Conservation (phyloP, 140 eudicot genomes). For the Erigeron philadelphicus region DNA sequence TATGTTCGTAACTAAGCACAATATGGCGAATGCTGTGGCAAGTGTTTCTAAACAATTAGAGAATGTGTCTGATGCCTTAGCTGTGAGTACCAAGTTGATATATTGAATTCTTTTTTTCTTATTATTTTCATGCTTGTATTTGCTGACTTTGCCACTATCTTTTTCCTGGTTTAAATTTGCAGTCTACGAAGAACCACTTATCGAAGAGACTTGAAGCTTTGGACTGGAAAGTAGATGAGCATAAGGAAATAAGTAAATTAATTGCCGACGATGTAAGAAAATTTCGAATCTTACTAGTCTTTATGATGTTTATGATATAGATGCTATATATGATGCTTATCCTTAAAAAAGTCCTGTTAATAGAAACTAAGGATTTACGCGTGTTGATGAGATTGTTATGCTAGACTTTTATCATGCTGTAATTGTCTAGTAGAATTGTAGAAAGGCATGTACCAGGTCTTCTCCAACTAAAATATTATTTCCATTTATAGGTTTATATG, state of each 20-base stretch:
- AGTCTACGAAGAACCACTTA: slow-evolving; percentile 79
- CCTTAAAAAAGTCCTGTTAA: neutral
- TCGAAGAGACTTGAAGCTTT: slow-evolving; percentile 71
- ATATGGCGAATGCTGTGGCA: slow-evolving; percentile 89
- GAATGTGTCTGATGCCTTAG: slow-evolving; percentile 65
- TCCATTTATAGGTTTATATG: neutral
- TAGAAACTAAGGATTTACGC: neutral
- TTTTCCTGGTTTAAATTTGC: slow-evolving; percentile 13
- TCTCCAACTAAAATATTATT: neutral
- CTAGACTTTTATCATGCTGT: neutral
- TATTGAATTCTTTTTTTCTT: slow-evolving; percentile 2
- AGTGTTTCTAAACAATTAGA: slow-evolving; percentile 84
- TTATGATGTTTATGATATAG: slow-evolving; percentile 10
- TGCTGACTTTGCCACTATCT: neutral
- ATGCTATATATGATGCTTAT: neutral
- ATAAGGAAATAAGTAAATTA: slow-evolving; percentile 58
- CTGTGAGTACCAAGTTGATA: slow-evolving; percentile 40
- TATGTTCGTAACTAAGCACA: slow-evolving; percentile 81
- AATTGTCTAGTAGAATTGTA: neutral
- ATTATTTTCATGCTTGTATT: slow-evolving; percentile 8
- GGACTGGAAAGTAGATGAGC: slow-evolving; percentile 93
- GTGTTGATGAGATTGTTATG: neutral
- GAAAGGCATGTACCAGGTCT: neutral
- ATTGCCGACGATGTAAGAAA: slow-evolving; percentile 56
- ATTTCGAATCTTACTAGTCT: neutral